Conservation (phyloP, 805 yeast species). For the Candida nitratophila region DNA sequence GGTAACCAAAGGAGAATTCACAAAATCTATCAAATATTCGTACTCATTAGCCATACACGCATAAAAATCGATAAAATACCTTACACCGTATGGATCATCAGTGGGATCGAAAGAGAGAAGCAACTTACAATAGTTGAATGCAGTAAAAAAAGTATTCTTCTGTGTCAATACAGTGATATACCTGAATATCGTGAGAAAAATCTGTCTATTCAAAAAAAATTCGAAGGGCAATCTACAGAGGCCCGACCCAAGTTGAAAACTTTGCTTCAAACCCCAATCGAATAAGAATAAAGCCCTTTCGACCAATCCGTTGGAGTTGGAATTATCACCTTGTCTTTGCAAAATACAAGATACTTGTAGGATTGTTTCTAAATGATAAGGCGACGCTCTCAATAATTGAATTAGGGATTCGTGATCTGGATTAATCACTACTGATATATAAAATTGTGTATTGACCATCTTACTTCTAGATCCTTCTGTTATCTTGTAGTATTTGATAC, state of each 20-base stretch:
- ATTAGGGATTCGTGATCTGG: slow-evolving; percentile 76
- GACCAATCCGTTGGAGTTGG: slow-evolving; percentile 64
- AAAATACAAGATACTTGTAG: slow-evolving; percentile 71
- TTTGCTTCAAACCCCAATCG: slow-evolving; percentile 62
- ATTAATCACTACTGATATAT: slow-evolving; percentile 57
- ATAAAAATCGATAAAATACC: slow-evolving; percentile 77
- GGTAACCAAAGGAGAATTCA: slow-evolving; percentile 46
- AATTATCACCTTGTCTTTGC: slow-evolving; percentile 69
- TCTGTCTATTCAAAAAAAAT: slow-evolving; percentile 66
- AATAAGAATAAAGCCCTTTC: slow-evolving; percentile 75
- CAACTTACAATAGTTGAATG: slow-evolving; percentile 66
- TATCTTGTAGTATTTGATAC: slow-evolving; percentile 54
- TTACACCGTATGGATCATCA: slow-evolving; percentile 79
- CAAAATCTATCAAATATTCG: slow-evolving; percentile 52
- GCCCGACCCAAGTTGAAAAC: slow-evolving; percentile 51
- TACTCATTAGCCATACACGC: slow-evolving; percentile 61
- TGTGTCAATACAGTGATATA: slow-evolving; percentile 65
- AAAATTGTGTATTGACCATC: slow-evolving; percentile 37
- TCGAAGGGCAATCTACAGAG: slow-evolving; percentile 70
- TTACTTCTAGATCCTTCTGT: slow-evolving; percentile 20
- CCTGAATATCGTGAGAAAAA: slow-evolving; percentile 67
- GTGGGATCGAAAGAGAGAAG: slow-evolving; percentile 62
- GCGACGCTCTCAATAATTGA: slow-evolving; percentile 47
- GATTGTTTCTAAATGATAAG: slow-evolving; percentile 75
- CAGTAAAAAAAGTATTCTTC: slow-evolving; percentile 71